Evolutionary conservation across 108 stramenopile genomes (phyloP).

Genomic region (Nannochloropsis gaditana): DNA sequence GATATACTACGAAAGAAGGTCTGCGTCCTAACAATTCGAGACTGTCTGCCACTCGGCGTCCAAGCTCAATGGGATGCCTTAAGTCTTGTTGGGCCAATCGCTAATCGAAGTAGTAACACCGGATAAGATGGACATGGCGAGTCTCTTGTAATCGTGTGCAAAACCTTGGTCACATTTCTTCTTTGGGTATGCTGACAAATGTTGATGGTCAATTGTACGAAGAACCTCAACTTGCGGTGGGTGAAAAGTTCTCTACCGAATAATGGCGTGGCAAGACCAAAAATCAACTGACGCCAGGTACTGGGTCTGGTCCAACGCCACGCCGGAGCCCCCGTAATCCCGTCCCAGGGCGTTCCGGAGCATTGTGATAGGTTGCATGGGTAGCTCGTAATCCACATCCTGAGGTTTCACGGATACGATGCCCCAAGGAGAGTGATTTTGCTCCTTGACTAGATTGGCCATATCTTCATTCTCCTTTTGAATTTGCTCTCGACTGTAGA

Average conservation of each 20-base stretch:
- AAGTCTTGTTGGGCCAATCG: not conserved
- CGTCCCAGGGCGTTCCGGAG: constrained; percentile 94
- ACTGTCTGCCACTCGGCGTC: not conserved
- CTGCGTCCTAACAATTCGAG: not conserved
- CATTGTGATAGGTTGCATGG: constrained; percentile 95
- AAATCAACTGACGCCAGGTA: constrained; percentile 43
- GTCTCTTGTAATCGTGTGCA: too few relatives aligned
- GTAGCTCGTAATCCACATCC: constrained; percentile 78
- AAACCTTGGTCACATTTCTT: too few relatives aligned
- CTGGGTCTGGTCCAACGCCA: constrained; percentile 26
- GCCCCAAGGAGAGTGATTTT: constrained; percentile 74
- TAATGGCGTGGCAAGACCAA: constrained; percentile 40
- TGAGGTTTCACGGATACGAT: constrained; percentile 96
- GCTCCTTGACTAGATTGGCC: not conserved
- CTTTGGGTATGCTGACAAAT: too few relatives aligned
- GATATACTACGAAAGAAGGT: not conserved
- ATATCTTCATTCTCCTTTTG: constrained; percentile 58
- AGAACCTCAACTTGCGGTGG: too few relatives aligned
- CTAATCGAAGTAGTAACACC: too few relatives aligned
- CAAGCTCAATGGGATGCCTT: constrained; percentile 7
- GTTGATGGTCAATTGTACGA: too few relatives aligned
- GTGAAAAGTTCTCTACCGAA: constrained; percentile 21
- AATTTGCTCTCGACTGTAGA: constrained; percentile 91
- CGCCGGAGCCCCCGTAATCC: constrained; percentile 63
- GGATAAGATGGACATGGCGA: too few relatives aligned